These are phyloP conservation scores for Arthrobotrys musiformis DNA, from an alignment of 2,329 filamentous ascomycete species.

Conservation along the genomic window DNA sequence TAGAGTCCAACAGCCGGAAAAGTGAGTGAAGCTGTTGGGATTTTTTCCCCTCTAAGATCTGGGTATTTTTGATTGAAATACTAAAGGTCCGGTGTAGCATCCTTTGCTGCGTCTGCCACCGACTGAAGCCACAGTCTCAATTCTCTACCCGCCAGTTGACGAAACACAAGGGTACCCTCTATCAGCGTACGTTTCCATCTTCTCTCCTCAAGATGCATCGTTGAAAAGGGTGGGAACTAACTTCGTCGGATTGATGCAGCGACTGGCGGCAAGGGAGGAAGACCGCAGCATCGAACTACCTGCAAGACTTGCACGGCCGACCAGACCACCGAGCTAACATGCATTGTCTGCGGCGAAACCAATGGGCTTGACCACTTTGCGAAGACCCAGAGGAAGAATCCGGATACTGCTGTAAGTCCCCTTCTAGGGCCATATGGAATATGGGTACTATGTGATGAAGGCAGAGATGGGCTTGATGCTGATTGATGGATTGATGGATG, in stretches of 20 bases:
- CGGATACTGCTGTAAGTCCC: slow-evolving; percentile 66
- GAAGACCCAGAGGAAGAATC: slow-evolving; percentile 66
- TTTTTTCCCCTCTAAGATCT: background rate
- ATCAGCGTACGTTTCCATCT: slow-evolving; percentile 37
- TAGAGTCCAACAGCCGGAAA: slow-evolving; percentile 20
- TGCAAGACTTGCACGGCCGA: slow-evolving; percentile 63
- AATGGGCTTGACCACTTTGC: slow-evolving; percentile 67
- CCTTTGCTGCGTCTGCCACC: slow-evolving; percentile 56
- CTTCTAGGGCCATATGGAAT: background rate
- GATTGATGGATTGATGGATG: background rate
- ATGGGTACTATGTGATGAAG: background rate
- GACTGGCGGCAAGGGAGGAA: slow-evolving; percentile 31
- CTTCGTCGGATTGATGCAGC: background rate
- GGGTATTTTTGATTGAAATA: background rate
- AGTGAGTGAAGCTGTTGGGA: slow-evolving; percentile 1
- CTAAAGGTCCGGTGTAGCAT: slow-evolving; percentile 25
- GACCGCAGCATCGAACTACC: slow-evolving; percentile 51
- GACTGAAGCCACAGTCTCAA: slow-evolving; percentile 52
- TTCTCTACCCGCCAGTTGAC: slow-evolving; percentile 57
- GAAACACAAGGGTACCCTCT: slow-evolving; percentile 51
- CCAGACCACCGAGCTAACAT: slow-evolving; percentile 66
- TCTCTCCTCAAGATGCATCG: background rate
- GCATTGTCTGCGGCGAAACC: slow-evolving; percentile 65
- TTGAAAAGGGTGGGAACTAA: background rate
- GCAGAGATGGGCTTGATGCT: background rate